phyloP scores from a whole-genome alignment of 2,329 filamentous ascomycete genomes.

The Zalaria sp. region DNA sequence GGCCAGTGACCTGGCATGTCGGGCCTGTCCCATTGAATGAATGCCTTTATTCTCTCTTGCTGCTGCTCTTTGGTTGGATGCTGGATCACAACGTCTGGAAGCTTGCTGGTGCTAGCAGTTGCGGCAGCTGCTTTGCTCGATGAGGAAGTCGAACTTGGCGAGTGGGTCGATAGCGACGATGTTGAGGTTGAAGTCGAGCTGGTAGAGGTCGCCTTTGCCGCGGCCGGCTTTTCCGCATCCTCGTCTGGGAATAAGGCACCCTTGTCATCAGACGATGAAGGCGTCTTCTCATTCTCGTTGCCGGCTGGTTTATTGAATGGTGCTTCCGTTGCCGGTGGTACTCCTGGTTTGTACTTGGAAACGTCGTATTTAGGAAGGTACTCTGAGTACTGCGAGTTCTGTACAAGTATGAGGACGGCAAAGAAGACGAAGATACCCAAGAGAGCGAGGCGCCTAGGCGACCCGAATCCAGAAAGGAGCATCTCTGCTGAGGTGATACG shows the following conservation, averaged over 20 bases:
- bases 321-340: too few species aligned
- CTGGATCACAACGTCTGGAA: not conserved
- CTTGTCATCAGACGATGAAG: not conserved
- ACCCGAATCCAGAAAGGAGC: constrained; percentile 14
- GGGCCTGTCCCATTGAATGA: constrained; percentile 27
- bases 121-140: not conserved
- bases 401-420: constrained; percentile 10
- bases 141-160: not conserved
- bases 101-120: constrained; percentile 2
- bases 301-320: not conserved
- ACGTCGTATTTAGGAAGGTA: constrained; percentile 10
- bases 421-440: constrained; percentile 21
- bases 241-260: not conserved
- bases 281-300: not conserved
- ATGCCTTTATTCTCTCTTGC: constrained; percentile 23
- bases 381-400: constrained; percentile 10
- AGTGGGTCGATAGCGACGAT: not conserved
- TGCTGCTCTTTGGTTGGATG: constrained; percentile 5
- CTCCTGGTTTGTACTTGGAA: constrained; percentile 1
- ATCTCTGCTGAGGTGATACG: constrained; percentile 3
- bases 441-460: constrained; percentile 23
- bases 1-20: constrained; percentile 27
- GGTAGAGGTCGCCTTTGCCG: not conserved
- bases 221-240: constrained; percentile 2
- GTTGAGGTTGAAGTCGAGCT: constrained; percentile 1